Conservation (phyloP, 257 asterid species). For the Primulina huaijiensis region DNA sequence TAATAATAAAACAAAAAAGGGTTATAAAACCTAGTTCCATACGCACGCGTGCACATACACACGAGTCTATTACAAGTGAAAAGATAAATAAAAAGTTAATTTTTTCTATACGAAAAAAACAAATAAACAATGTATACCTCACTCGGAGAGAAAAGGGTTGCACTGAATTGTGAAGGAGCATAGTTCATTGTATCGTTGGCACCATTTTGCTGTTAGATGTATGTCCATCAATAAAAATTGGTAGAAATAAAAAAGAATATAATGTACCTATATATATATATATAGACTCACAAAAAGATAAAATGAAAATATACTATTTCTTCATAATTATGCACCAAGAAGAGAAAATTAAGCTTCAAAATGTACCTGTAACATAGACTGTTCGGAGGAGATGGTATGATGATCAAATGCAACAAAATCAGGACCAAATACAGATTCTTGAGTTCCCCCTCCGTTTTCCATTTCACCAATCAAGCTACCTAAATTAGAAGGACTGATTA, state of each 20-base stretch:
- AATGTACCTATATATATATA: too few species aligned
- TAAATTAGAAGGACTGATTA: constrained; percentile 3
- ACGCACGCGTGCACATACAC: background rate
- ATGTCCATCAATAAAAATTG: background rate
- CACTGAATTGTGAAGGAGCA: constrained; percentile 24
- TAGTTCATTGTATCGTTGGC: constrained; percentile 10
- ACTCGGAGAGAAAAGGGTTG: constrained; percentile 5
- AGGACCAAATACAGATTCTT: constrained; percentile 8
- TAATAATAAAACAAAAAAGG: background rate
- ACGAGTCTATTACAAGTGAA: background rate
- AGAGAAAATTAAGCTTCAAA: background rate
- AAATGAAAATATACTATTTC: background rate
- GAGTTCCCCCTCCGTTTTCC: constrained; percentile 21
- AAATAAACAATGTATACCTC: constrained; percentile 20
- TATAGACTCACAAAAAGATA: background rate
- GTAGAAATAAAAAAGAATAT: too few species aligned
- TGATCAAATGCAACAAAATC: constrained; percentile 26
- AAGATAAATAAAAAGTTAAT: background rate
- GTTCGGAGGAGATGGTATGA: constrained; percentile 11
- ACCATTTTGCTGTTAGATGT: constrained; percentile 21
- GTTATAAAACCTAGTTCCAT: background rate
- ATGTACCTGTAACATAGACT: constrained; percentile 17
- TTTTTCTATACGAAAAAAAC: too few species aligned
- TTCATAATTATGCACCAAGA: background rate
- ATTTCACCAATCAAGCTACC: background rate